Evolutionary conservation across 2,329 filamentous ascomycete species (phyloP), one percentile per base, ranked within the genome.

Genomic region (Alternaria longipes): DNA sequence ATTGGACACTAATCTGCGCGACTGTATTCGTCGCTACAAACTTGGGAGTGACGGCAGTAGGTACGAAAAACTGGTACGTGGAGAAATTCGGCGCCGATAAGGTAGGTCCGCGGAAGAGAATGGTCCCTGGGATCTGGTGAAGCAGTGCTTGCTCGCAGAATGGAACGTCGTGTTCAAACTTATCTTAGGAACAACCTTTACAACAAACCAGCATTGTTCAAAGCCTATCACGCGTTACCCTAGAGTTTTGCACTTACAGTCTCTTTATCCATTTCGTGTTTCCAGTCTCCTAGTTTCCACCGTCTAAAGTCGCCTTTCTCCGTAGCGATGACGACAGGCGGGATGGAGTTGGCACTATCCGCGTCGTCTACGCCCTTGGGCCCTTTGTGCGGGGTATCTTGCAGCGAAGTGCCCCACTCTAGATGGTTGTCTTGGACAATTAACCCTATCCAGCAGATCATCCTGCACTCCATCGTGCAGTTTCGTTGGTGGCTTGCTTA

Each of bases 21-120:
- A 73, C 91, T 41, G 70, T 88, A 4, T 97, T 98, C 75, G 91
- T 96, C 30, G 83, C 82, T 7, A 85, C 89, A 53, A 97, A 97
- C 77, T 85, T 98, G 26, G 92, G 90, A 14, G 86, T 93, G 22
- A 97, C 94, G 7, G 94, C 95, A 4, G 81, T 85, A 41, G 90
- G 87, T 22, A 97, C 92, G 9, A 91, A 88, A 75, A 81, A 84
- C 68, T 98, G 75, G 76, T 78, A 78, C 52, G 47, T 65, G 20
- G 63, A 70, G 14, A 74, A 71, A 32, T 78, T 78, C 56, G 76
- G 76, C 18, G 58, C 50, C 36, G 69, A 71, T 16, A 76, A 72
- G 62, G 72, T 77, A 62, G 66, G 63, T 54, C 56, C 61, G 44
- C 66, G 73, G 56, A 72, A 62, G 51, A 71, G 70, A 46, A 78